Evolutionary conservation across 306 rosid species (phyloP).

Genomic region (Morella rubra): DNA sequence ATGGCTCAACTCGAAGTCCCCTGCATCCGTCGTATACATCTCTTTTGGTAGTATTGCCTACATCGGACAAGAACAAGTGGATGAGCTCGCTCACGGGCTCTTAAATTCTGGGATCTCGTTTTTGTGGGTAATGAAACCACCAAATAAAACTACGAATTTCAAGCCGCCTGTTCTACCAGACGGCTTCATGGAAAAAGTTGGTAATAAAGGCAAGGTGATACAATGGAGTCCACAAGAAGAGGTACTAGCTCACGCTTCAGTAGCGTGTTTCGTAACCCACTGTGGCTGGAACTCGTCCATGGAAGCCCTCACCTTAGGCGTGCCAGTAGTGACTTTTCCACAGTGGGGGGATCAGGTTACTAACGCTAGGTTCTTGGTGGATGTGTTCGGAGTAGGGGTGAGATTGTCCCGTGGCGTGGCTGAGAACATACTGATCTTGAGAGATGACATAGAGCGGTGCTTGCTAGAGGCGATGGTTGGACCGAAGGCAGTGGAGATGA

Average conservation of each 20-base stretch:
- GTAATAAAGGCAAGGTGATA: conserved; percentile 50
- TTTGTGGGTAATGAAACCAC: conserved; percentile 65
- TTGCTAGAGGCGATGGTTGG: conserved; percentile 48
- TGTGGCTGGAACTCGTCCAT: conserved; percentile 68
- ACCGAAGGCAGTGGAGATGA: conserved; percentile 52
- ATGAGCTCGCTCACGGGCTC: conserved; percentile 62
- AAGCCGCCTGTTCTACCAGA: conserved; percentile 37
- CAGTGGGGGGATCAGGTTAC: conserved; percentile 64
- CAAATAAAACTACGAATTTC: background rate
- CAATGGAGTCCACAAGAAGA: conserved; percentile 70
- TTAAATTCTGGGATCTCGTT: conserved; percentile 42
- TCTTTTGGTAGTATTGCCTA: conserved; percentile 62
- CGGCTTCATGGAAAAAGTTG: conserved; percentile 41
- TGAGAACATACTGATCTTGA: conserved; percentile 33
- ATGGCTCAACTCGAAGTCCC: conserved; percentile 53
- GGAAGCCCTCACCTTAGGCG: conserved; percentile 47
- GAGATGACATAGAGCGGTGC: conserved; percentile 51
- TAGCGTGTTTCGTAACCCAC: conserved; percentile 59
- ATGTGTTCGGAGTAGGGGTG: conserved; percentile 51
- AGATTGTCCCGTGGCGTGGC: conserved; percentile 35
- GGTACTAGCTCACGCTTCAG: conserved; percentile 54
- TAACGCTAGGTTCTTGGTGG: conserved; percentile 44
- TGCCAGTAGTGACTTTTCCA: conserved; percentile 47
- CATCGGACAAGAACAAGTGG: conserved; percentile 49
- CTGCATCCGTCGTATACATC: conserved; percentile 56